phyloP scores from a whole-genome alignment of 2,329 filamentous ascomycete species.

The Hirsutella rhossiliensis region DNA sequence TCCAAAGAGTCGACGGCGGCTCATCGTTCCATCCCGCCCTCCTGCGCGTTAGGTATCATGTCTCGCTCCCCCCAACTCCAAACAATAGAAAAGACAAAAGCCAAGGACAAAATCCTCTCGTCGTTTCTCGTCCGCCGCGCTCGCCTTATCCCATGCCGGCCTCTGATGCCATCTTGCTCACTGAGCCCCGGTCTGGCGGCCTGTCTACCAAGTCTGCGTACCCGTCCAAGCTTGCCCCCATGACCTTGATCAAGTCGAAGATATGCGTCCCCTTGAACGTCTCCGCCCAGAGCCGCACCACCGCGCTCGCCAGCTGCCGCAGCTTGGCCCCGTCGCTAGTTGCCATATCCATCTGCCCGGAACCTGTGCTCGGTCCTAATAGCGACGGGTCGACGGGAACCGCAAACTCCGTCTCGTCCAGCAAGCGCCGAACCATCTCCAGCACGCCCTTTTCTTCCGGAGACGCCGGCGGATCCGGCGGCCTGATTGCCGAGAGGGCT shows the following conservation, averaged over 20 bases:
- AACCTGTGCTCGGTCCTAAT: constrained; percentile 23
- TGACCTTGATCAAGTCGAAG: constrained; percentile 46
- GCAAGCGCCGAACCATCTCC: constrained; percentile 43
- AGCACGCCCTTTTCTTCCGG: constrained; percentile 42
- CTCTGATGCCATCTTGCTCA: constrained; percentile 10
- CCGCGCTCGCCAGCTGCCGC: constrained; percentile 42
- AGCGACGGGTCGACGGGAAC: constrained; percentile 47
- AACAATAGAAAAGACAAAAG: not conserved
- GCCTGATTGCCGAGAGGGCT: constrained; percentile 39
- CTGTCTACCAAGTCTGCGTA: constrained; percentile 47
- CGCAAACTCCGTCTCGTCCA: constrained; percentile 51
- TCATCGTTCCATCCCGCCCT: too few relatives aligned
- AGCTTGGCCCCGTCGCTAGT: constrained; percentile 38
- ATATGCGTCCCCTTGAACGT: constrained; percentile 50
- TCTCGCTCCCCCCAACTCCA: not conserved
- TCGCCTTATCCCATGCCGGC: constrained; percentile 9
- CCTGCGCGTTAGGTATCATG: too few relatives aligned
- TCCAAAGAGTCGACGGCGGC: too few relatives aligned
- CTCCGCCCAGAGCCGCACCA: constrained; percentile 49
- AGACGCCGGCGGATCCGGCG: constrained; percentile 35
- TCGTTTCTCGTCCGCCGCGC: not conserved
- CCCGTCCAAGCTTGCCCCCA: constrained; percentile 43
- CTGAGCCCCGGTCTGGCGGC: constrained; percentile 14
- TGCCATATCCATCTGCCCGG: constrained; percentile 28
- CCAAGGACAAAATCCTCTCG: not conserved